Percentiles rank a stretch among this genome's conserved stretches.
Evolutionary conservation across 1,284 basidiomycete genomes (phyloP).

Genomic region (Exobasidium rhododendri): DNA sequence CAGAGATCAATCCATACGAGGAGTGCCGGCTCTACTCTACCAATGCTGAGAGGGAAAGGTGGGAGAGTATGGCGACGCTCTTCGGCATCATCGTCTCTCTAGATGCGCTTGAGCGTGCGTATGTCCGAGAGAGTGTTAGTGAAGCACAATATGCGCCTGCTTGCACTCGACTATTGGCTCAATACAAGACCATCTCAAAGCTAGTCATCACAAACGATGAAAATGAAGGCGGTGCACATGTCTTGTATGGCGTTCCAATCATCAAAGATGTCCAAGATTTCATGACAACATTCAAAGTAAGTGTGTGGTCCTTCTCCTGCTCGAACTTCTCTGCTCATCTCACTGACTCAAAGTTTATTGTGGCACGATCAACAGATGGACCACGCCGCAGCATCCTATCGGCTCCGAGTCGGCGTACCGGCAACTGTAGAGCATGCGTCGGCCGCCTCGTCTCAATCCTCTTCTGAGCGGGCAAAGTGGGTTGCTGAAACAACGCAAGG

Average conservation of each 20-base stretch:
- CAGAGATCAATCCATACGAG: constrained; percentile 56
- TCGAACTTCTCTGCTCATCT: not conserved
- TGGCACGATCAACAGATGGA: no score
- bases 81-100: constrained; percentile 87
- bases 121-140: constrained; percentile 81
- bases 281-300: constrained; percentile 81
- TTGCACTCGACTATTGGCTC: constrained; percentile 83
- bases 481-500: constrained; percentile 95
- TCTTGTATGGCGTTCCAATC: constrained; percentile 15
- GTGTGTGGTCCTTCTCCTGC: constrained; percentile 41
- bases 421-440: constrained; percentile 88
- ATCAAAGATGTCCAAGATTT: constrained; percentile 61
- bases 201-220: constrained; percentile 65
- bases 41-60: constrained; percentile 13
- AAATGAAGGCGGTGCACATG: not conserved
- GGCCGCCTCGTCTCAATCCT: constrained; percentile 56
- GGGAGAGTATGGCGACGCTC: constrained; percentile 61
- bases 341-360: no score
- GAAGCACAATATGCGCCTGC: constrained; percentile 79
- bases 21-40: constrained; percentile 82
- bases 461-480: constrained; percentile 85
- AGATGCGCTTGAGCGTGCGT: constrained; percentile 92
- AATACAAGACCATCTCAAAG: constrained; percentile 96
- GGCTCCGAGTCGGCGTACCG: constrained; percentile 86
- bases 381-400: constrained; percentile 82